phyloP scores from a whole-genome alignment of 2,329 filamentous ascomycete species.

The Pseudocercospora crystallina region DNA sequence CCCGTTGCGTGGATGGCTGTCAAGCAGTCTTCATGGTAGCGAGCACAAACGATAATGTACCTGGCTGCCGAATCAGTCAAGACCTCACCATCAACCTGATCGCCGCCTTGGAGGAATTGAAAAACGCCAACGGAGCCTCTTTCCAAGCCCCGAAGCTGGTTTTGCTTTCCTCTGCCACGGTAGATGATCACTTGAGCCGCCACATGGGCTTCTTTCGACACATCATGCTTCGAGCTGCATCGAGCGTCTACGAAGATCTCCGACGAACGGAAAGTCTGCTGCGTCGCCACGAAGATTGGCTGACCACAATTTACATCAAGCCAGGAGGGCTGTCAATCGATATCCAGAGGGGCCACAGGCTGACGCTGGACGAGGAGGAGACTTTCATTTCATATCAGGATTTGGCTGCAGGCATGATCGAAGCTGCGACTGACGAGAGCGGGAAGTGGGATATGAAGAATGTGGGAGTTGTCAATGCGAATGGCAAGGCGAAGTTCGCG shows the following conservation, averaged over 20 bases:
- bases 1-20: slow-evolving; percentile 37
- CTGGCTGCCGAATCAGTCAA: slow-evolving; percentile 34
- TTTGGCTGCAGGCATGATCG: slow-evolving; percentile 51
- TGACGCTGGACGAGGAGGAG: slow-evolving; percentile 42
- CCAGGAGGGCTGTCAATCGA: slow-evolving; percentile 43
- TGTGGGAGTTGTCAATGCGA: slow-evolving; percentile 34
- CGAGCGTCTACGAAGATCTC: slow-evolving; percentile 42
- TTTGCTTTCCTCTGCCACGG: slow-evolving; percentile 45
- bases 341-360: slow-evolving; percentile 40
- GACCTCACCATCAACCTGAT: slow-evolving; percentile 41
- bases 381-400: slow-evolving; percentile 46
- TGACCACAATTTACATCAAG: slow-evolving; percentile 45
- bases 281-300: slow-evolving; percentile 40
- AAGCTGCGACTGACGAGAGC: slow-evolving; percentile 36
- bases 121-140: slow-evolving; percentile 21
- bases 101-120: slow-evolving; percentile 41
- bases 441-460: slow-evolving; percentile 17
- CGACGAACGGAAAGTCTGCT: slow-evolving; percentile 38
- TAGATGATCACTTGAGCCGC: slow-evolving; percentile 40
- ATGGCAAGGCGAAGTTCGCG: slow-evolving; percentile 37
- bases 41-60: slow-evolving; percentile 31
- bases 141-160: slow-evolving; percentile 41
- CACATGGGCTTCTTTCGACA: slow-evolving; percentile 33
- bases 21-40: slow-evolving; percentile 36
- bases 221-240: slow-evolving; percentile 12